Evolutionary conservation across 2,329 filamentous ascomycete species (phyloP), one percentile per base, ranked within the genome.

Genomic region (Neonectria sp.): DNA sequence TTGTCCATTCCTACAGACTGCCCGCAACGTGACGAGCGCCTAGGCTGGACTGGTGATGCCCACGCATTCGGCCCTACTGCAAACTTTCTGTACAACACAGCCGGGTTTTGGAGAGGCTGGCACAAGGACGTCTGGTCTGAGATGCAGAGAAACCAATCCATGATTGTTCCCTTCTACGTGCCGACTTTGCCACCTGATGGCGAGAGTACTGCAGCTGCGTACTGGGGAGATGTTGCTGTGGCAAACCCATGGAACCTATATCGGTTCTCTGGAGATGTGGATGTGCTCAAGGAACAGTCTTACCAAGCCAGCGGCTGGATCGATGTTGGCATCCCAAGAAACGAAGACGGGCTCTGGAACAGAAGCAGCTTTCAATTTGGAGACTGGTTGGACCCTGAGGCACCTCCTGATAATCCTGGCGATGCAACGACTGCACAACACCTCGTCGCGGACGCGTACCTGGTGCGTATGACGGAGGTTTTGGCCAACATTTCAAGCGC

Each of bases 1-100:
- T 70, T 89, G 8, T 83, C 82, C 3, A 77, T 90, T 1, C 87
- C 87, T 0, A 90, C 87, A 0, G 88, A 90, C 71, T 88, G 86
- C 69, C 86, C 86, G 0, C 85, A 88, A 69, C 79, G 86, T 5
- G 86, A 89, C 61, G 86, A 89, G 74, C 79, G 86, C 0, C 74
- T 88, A 7, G 84, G 85, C 24, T 86, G 87, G 88, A 86, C 83
- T 1, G 84, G 87, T 31, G 84, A 88, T 68, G 78, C 82, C 8
- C 84, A 84, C 43, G 81, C 83, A 1, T 90, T 90, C 65, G 78
- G 80, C 0, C 84, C 85, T 0, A 85, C 86, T 0, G 83, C 86
- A 0, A 86, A 82, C 56, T 90, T 85, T 68, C 78, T 91, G 0
- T 90, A 86, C 74, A 80, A 89, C 70, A 84, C 85, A 0, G 46